These are phyloP conservation scores for Penicillium sp. DNA, from an alignment of 2,329 filamentous ascomycete species.

Conservation along the genomic window DNA sequence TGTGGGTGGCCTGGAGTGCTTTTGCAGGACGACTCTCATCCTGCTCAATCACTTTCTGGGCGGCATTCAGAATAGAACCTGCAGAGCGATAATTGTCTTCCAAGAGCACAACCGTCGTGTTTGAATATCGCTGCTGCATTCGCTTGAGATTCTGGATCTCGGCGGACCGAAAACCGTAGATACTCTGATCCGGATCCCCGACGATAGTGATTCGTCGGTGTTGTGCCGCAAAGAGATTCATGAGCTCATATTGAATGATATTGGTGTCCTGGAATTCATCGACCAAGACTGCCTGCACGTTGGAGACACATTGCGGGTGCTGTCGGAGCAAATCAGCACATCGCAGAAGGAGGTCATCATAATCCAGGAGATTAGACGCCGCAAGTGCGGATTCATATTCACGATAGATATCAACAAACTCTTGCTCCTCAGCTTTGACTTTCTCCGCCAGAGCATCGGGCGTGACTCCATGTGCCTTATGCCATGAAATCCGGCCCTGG, in stretches of 20 bases:
- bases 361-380: constrained; percentile 80
- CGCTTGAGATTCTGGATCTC: constrained; percentile 83
- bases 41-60: constrained; percentile 84
- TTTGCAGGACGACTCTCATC: constrained; percentile 78
- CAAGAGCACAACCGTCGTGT: constrained; percentile 76
- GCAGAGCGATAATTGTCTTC: constrained; percentile 96
- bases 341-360: constrained; percentile 82
- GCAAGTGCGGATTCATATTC: constrained; percentile 76
- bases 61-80: constrained; percentile 73
- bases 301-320: constrained; percentile 76
- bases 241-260: constrained; percentile 87
- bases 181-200: constrained; percentile 95
- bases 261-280: constrained; percentile 99
- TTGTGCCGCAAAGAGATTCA: constrained; percentile 76
- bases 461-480: constrained; percentile 56
- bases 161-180: constrained; percentile 91
- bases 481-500: constrained; percentile 67
- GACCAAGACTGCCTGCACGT: constrained; percentile 85
- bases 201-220: constrained; percentile 83
- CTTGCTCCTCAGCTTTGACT: constrained; percentile 52
- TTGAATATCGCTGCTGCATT: constrained; percentile 70
- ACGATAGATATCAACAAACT: constrained; percentile 63
- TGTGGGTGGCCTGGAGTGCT: constrained; percentile 72
- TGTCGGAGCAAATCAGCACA: constrained; percentile 73
- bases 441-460: constrained; percentile 42